Conservation (phyloP, 768 basidiomycete species). For the Leccinum ochraceum region DNA sequence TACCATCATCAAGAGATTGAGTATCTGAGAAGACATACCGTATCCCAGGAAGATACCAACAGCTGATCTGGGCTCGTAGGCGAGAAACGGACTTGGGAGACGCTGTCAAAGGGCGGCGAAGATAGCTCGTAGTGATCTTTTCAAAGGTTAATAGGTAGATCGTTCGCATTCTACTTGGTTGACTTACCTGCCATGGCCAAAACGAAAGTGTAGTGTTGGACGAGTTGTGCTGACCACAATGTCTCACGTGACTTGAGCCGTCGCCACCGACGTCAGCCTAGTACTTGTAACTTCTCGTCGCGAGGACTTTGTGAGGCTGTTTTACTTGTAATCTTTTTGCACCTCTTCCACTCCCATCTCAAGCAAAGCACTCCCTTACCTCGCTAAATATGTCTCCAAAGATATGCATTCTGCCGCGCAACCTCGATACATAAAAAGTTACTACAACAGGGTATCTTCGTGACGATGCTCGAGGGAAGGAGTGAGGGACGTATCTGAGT, state of each 20-base stretch:
- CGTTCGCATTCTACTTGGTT: background rate
- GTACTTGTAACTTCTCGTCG: background rate
- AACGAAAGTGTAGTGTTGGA: background rate
- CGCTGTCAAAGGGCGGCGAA: conserved; percentile 82
- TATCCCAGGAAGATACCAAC: conserved; percentile 90
- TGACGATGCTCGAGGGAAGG: conserved; percentile 27
- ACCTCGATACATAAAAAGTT: conserved; percentile 33
- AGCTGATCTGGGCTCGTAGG: conserved; percentile 77
- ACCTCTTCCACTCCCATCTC: background rate
- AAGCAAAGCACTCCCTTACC: too few species aligned
- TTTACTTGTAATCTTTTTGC: background rate
- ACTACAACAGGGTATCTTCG: conserved; percentile 39
- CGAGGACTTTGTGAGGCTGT: conserved; percentile 6
- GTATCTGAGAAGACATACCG: conserved; percentile 38
- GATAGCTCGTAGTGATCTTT: conserved; percentile 45
- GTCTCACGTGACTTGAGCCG: background rate
- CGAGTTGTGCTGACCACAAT: too few species aligned
- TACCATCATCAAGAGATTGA: conserved; percentile 20
- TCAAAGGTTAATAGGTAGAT: background rate
- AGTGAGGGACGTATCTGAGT: conserved; percentile 9
- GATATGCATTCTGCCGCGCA: conserved; percentile 39
- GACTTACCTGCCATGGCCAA: background rate
- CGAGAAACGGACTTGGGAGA: conserved; percentile 80
- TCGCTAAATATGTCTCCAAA: conserved; percentile 27
- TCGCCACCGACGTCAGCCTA: conserved; percentile 12